Base-by-base conservation (phyloP, 352 stramenopile species). In the Peronospora belbahrii region DNA sequence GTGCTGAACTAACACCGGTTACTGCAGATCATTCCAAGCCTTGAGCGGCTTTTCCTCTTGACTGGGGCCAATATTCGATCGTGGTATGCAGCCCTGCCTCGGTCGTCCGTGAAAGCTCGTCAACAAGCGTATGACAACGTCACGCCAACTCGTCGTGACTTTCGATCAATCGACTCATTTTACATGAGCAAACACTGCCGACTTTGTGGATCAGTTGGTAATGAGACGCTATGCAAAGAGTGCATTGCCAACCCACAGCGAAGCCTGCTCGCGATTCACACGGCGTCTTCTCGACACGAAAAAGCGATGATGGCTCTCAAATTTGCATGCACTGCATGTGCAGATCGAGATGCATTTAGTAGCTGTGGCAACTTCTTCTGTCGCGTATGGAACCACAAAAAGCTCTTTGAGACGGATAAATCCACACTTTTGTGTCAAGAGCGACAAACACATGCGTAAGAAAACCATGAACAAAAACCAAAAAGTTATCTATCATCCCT, bases 181-280 rank as follows among this genome's bases (percentile, higher is more conserved):
- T 94, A 94, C 65, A 47, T 74, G 55, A 94, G 83, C 55, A 83
- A 85, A 24, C 80, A 86, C 46, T 94, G 83, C 34, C 71, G 60
- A 0, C 60, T 94, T 0, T 94, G 83, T 22, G 74, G 80, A 1
- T 60, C 65, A 4, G 64, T 87, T n/a, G 79, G 76, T 0, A 74
- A 61, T 28, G 59, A 71, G 25, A 37, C 55, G 3, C 45, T 88
- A 5, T 90, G 79, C 47, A 49, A 65, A 13, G 56, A 74, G 24
- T 90, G 79, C 46, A 62, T 40, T 10, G 38, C 42, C 2, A 53
- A 88, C 22, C 74, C 71, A 2, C 79, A 88, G 42, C 75, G 72
- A 35, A 90, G 79, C 46, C 53, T 85, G 24, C 63, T 86, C 48
- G 74, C 70, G 6, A 66, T 85, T 24, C 72, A 84, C 39, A 52